phyloP scores from a whole-genome alignment of 2,329 filamentous ascomycete species.

The Verticillium tricorpus region DNA sequence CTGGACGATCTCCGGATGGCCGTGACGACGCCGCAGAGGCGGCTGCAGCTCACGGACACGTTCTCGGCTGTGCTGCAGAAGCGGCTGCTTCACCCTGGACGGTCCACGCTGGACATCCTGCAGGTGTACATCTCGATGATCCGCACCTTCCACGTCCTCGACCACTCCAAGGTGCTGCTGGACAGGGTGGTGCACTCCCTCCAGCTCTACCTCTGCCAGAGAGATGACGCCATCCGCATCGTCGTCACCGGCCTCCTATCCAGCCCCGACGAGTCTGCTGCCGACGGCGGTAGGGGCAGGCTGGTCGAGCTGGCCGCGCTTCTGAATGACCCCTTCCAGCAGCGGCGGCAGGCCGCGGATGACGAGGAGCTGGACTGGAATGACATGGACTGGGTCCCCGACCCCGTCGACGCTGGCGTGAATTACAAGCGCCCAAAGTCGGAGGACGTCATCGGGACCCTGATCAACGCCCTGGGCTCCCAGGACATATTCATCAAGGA shows the following conservation, averaged over 20 bases:
- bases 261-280: constrained; percentile 44
- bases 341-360: constrained; percentile 46
- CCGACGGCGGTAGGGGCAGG: constrained; percentile 38
- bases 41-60: constrained; percentile 63
- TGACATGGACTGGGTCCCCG: constrained; percentile 89
- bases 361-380: constrained; percentile 80
- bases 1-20: constrained; percentile 70
- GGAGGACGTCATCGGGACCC: constrained; percentile 85
- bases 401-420: constrained; percentile 87
- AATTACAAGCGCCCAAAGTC: constrained; percentile 87
- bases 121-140: constrained; percentile 78
- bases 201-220: constrained; percentile 69
- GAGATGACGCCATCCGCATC: constrained; percentile 73
- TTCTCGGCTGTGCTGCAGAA: constrained; percentile 63
- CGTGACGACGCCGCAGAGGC: constrained; percentile 62
- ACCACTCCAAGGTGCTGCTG: constrained; percentile 72
- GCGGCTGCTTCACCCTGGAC: constrained; percentile 68
- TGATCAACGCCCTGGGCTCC: constrained; percentile 83
- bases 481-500: constrained; percentile 93
- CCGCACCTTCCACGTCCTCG: constrained; percentile 68
- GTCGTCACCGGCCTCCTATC: constrained; percentile 71
- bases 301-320: constrained; percentile 65
- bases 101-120: constrained; percentile 71
- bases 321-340: constrained; percentile 56
- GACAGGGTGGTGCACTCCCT: constrained; percentile 70